Conservation (phyloP, 139 green algal species). For the Picochlorum sp. region DNA sequence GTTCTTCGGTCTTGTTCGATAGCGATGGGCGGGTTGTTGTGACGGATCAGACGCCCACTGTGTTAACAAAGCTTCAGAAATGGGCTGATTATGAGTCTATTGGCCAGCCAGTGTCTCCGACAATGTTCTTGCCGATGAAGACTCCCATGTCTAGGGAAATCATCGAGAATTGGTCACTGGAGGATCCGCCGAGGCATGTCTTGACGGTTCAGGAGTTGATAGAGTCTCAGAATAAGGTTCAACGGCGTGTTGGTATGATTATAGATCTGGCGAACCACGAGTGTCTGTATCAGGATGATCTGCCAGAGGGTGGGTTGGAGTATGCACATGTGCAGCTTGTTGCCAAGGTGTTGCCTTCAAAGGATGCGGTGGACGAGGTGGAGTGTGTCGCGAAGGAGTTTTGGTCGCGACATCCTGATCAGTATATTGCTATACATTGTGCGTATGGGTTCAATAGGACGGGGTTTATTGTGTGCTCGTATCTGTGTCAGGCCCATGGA, state of each 20-base stretch:
- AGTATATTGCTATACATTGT: slow-evolving; percentile 78
- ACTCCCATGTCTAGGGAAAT: slow-evolving; percentile 53
- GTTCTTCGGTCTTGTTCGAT: not conserved
- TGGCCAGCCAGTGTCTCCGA: slow-evolving; percentile 36
- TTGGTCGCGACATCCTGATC: slow-evolving; percentile 39
- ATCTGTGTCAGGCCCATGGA: slow-evolving; percentile 55
- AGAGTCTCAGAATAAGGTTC: slow-evolving; percentile 23
- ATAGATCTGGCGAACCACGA: slow-evolving; percentile 79
- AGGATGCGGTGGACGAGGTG: slow-evolving; percentile 45
- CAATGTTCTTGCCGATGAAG: slow-evolving; percentile 58
- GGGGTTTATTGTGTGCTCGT: slow-evolving; percentile 75
- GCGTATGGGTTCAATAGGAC: slow-evolving; percentile 87
- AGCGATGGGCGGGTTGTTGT: too few relatives aligned
- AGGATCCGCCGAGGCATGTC: slow-evolving; percentile 40
- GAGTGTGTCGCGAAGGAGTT: slow-evolving; percentile 36
- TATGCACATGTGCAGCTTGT: slow-evolving; percentile 56
- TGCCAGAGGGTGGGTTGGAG: slow-evolving; percentile 37
- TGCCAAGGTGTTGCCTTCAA: slow-evolving; percentile 58
- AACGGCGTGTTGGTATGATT: slow-evolving; percentile 51
- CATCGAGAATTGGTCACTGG: slow-evolving; percentile 48
- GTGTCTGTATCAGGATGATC: slow-evolving; percentile 66
- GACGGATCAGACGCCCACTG: slow-evolving; percentile 18
- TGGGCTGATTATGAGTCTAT: slow-evolving; percentile 53
- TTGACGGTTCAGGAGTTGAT: slow-evolving; percentile 51
- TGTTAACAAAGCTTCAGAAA: slow-evolving; percentile 67